A percentile compares a stretch with the other conserved stretches of the same genome.
Evolutionary conservation across 73 alveolate species (phyloP).

Genomic region (Halteria grandinella): DNA sequence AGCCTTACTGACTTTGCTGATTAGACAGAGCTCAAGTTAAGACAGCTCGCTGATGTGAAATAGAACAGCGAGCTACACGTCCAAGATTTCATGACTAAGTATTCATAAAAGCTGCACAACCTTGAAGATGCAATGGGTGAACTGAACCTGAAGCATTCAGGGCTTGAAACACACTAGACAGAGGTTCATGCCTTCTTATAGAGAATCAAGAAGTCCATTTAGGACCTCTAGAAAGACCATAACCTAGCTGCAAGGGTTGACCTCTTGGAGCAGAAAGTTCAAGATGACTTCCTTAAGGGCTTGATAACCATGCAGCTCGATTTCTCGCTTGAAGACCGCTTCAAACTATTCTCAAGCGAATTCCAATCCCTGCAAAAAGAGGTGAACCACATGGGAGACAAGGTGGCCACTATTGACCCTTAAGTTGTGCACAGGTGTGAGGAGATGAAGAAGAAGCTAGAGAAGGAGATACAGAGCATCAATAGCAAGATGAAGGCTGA

Average conservation of each 20-base stretch:
- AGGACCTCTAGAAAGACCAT: conserved; percentile 14
- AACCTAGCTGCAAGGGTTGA: conserved; percentile 12
- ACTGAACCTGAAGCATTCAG: background rate
- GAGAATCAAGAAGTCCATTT: conserved; percentile 4
- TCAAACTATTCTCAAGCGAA: no score
- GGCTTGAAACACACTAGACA: background rate
- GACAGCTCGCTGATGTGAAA: conserved; percentile 11
- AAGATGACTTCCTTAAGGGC: no score
- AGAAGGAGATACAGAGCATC: background rate
- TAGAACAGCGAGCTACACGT: conserved; percentile 7
- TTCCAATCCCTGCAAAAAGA: no score
- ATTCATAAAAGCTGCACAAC: background rate
- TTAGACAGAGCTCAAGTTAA: conserved; percentile 1
- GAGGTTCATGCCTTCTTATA: background rate
- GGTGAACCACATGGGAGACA: no score
- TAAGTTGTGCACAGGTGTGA: no score
- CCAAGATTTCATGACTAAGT: conserved; percentile 23
- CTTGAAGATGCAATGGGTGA: background rate
- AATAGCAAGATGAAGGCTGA: background rate
- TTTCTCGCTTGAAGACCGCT: no score
- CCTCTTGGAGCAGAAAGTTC: background rate
- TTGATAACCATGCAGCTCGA: no score
- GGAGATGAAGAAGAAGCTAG: background rate
- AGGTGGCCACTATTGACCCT: no score
- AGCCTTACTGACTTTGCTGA: conserved; percentile 28